These are phyloP conservation scores for Neofusicoccum kwambonambiense DNA, from an alignment of 2,329 filamentous ascomycete genomes.

Conservation along the genomic window DNA sequence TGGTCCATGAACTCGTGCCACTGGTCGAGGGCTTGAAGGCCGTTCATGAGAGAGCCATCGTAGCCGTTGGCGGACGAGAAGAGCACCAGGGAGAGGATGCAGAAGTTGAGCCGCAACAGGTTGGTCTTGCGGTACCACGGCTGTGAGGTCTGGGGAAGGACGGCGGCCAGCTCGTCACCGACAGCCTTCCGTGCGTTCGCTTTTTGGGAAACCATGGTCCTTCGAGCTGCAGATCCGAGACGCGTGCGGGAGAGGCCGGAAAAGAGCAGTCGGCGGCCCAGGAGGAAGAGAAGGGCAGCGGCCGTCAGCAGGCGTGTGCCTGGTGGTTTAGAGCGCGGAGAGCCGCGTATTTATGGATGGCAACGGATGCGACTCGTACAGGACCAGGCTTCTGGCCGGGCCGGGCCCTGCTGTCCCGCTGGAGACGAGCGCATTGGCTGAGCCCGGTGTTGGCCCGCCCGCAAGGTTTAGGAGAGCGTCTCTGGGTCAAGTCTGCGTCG, in stretches of 20 bases:
- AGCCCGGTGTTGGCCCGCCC: not conserved
- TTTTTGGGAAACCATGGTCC: too few relatives aligned
- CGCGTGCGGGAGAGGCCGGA: too few relatives aligned
- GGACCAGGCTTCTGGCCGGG: too few relatives aligned
- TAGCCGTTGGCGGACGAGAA: not conserved
- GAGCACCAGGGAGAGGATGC: not conserved
- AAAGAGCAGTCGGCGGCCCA: too few relatives aligned
- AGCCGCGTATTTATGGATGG: too few relatives aligned
- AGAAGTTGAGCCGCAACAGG: not conserved
- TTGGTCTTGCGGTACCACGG: not conserved
- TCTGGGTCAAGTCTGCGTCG: too few relatives aligned
- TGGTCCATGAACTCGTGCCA: conserved; percentile 17
- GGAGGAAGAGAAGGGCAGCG: too few relatives aligned
- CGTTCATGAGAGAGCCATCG: conserved; percentile 1
- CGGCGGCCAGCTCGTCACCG: not conserved
- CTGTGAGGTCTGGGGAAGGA: not conserved
- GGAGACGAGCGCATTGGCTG: not conserved
- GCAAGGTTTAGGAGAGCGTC: not conserved
- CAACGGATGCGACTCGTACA: too few relatives aligned
- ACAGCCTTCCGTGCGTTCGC: not conserved
- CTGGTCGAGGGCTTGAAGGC: not conserved
- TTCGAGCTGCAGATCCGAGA: too few relatives aligned
- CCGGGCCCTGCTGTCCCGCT: too few relatives aligned
- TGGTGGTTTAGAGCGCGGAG: too few relatives aligned
- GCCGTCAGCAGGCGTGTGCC: too few relatives aligned